Base-by-base conservation (phyloP, 2,329 filamentous ascomycete genomes). In the Onygena corvina region DNA sequence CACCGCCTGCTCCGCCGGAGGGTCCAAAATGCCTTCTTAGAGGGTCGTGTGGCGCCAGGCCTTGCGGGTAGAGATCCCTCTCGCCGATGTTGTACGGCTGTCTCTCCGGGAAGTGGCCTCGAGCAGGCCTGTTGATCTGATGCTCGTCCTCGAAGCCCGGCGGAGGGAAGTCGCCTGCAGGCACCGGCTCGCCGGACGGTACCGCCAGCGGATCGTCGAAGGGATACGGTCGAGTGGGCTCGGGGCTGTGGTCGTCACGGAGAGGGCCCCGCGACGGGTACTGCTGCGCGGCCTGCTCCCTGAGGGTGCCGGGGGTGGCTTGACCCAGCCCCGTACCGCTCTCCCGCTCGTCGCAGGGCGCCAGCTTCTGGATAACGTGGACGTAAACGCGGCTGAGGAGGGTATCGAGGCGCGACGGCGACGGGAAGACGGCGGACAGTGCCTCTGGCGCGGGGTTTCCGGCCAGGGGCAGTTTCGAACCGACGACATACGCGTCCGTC, bases 111-210 rank as follows among this genome's bases (percentile, higher is more conserved):
- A 65, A 63, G 8, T 61, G 60, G 38, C 74, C 72, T 7, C 80
- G 76, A 2, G 76, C 74, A 0, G 81, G 84, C 1, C 80, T 74
- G 53, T 85, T 80, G 52, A 95, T 75, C 54, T 95, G 86, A 59
- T 87, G 83, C 60, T 95, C 88, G 62, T 98, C 90, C 56, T 96
- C 92, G 56, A 96, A 96, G 16, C 79, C 86, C 0, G 92, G 92
- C 0, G 90, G 89, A 0, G 83, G 79, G 56, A 94, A 88, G 56
- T 89, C 85, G 7, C 74, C 80, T 0, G 76, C 68, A 0, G 89
- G 88, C 12, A 80, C 61, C 1, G 84, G 84, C 16, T 72, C 72
- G 35, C 76, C 80, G 11, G 76, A 76, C 1, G 61, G 67, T 14
- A 71, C 75, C 8, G 75, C 79, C 30, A 84, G 74, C n/a, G 78